These are phyloP conservation scores for Acaromyces ingoldii DNA, from an alignment of 1,284 basidiomycete genomes.

Conservation along the genomic window DNA sequence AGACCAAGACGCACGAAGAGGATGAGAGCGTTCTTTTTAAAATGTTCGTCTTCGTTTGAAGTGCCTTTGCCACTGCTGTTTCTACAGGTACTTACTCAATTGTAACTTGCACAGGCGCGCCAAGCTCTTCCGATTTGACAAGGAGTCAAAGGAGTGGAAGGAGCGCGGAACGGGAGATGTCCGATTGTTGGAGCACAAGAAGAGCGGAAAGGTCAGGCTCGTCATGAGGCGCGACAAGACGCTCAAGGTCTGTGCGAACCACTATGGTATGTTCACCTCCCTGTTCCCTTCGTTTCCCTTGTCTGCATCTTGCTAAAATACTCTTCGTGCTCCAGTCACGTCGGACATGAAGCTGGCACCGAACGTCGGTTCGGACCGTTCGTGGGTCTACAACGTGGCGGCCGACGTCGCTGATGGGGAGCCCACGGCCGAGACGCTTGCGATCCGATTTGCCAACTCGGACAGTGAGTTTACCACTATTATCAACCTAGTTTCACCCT, in stretches of 20 bases:
- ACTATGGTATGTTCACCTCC: conserved; percentile 66
- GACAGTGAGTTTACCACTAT: conserved; percentile 69
- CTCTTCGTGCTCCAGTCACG: conserved; percentile 75
- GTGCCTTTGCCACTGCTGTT: background rate
- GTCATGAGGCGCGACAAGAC: conserved; percentile 99
- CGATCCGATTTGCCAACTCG: conserved; percentile 94
- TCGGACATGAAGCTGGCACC: conserved; percentile 90
- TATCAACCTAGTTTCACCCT: background rate
- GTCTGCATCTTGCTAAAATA: too few species aligned
- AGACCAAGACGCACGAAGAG: conserved; percentile 92
- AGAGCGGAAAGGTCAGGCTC: conserved; percentile 81
- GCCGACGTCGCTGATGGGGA: conserved; percentile 82
- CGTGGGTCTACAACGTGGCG: conserved; percentile 90
- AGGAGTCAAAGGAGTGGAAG: conserved; percentile 84
- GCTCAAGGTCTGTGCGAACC: conserved; percentile 98
- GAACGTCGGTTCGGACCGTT: conserved; percentile 97
- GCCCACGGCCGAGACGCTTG: conserved; percentile 85
- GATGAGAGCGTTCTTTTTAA: conserved; percentile 92
- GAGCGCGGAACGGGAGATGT: conserved; percentile 62
- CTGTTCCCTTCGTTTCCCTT: background rate
- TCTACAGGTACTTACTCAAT: background rate
- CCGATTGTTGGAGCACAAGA: conserved; percentile 64
- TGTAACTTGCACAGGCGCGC: conserved; percentile 68
- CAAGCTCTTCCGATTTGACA: conserved; percentile 95
- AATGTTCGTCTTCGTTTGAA: conserved; percentile 63